Conservation (phyloP, 306 rosid species). For the Prunus kanzakura region DNA sequence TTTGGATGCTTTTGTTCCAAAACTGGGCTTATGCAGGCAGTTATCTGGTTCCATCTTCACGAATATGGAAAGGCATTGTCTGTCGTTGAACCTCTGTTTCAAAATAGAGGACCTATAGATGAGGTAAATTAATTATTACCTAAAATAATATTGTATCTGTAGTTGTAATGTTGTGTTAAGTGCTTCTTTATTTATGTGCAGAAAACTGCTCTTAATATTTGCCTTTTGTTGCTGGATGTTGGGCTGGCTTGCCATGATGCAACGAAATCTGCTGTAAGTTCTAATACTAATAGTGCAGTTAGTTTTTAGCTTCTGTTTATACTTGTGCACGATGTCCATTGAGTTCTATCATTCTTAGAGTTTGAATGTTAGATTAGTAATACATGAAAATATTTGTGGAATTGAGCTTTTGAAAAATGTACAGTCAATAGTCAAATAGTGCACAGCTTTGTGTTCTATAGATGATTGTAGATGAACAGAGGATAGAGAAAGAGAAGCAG, state of each 20-base stretch:
- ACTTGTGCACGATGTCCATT: slow-evolving; percentile 4
- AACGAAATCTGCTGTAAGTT: slow-evolving; percentile 92
- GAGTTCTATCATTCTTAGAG: neutral
- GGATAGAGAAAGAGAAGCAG: neutral
- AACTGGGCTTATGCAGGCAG: slow-evolving; percentile 50
- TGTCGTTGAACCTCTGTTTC: slow-evolving; percentile 86
- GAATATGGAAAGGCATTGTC: slow-evolving; percentile 77
- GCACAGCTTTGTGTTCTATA: neutral
- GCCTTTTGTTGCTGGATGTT: slow-evolving; percentile 94
- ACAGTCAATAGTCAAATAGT: neutral
- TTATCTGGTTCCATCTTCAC: slow-evolving; percentile 90
- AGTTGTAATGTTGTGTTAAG: slow-evolving; percentile 23
- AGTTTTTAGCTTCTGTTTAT: slow-evolving; percentile 9
- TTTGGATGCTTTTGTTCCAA: slow-evolving; percentile 3
- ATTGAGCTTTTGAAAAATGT: no score
- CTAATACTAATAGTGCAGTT: slow-evolving; percentile 21
- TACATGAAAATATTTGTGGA: neutral
- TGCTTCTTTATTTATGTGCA: slow-evolving; percentile 38
- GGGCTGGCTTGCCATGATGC: slow-evolving; percentile 92
- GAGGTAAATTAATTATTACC: slow-evolving; percentile 57
- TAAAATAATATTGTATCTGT: slow-evolving; percentile 14
- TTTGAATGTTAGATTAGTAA: no score
- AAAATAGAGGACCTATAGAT: slow-evolving; percentile 85
- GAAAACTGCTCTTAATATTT: slow-evolving; percentile 86
- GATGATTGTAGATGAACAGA: neutral